Conservation (phyloP, 768 basidiomycete species). For the Phlegmacium glaucopus region DNA sequence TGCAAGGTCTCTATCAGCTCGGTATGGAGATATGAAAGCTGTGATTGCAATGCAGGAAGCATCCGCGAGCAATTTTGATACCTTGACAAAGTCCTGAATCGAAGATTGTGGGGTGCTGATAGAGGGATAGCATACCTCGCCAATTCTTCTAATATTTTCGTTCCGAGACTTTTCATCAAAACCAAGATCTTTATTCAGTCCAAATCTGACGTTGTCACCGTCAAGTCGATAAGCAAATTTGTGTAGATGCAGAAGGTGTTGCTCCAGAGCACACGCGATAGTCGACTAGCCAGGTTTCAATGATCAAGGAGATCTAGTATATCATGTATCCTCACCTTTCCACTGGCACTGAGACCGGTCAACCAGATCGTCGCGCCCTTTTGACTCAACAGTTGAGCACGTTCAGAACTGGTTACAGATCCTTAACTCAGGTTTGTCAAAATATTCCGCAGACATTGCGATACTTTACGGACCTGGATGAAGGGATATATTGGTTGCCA, state of each 20-base stretch:
- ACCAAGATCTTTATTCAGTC: conserved; percentile 94
- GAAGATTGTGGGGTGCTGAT: background rate
- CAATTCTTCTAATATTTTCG: conserved; percentile 95
- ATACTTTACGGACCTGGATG: conserved; percentile 47
- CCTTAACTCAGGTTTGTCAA: conserved; percentile 39
- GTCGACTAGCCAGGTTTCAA: conserved; percentile 62
- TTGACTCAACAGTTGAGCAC: conserved; percentile 65
- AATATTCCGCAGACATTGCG: background rate
- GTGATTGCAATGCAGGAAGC: conserved; percentile 84
- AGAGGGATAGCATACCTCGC: conserved; percentile 62
- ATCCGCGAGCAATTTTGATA: conserved; percentile 92
- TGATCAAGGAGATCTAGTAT: conserved; percentile 1
- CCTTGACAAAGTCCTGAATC: conserved; percentile 42
- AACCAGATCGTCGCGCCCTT: conserved; percentile 94
- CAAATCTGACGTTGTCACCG: conserved; percentile 94
- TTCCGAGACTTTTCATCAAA: conserved; percentile 90
- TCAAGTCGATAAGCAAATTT: conserved; percentile 92
- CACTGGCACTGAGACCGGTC: conserved; percentile 93
- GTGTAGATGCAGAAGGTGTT: conserved; percentile 83
- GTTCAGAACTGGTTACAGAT: conserved; percentile 67
- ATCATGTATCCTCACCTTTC: conserved; percentile 59
- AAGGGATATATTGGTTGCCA: conserved; percentile 62
- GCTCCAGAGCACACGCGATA: conserved; percentile 94
- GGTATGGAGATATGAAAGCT: conserved; percentile 99
- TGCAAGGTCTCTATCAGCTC: conserved; percentile 77